Evolutionary conservation across 495 filamentous ascomycete genomes (phyloP).

Genomic region (Xylaria scruposa): DNA sequence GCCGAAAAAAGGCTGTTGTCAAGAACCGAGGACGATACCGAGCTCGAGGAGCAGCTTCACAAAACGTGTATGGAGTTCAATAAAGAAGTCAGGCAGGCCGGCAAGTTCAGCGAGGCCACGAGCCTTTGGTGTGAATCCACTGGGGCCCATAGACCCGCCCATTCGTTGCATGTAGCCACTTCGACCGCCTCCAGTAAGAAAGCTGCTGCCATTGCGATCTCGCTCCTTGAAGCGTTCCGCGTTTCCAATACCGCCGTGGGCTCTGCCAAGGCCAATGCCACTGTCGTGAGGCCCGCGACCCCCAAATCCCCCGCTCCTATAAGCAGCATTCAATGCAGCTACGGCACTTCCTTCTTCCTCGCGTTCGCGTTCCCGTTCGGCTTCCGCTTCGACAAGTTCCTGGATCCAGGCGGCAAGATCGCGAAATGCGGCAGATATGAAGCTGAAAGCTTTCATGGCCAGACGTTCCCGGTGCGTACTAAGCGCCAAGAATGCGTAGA

Average conservation of each 20-base stretch:
- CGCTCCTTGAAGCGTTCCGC: constrained; percentile 29
- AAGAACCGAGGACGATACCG: constrained; percentile 56
- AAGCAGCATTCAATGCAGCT: constrained; percentile 46
- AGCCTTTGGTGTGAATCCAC: constrained; percentile 63
- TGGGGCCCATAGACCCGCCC: constrained; percentile 45
- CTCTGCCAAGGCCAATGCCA: constrained; percentile 26
- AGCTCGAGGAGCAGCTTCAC: constrained; percentile 74
- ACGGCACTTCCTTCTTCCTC: constrained; percentile 37
- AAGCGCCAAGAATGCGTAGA: constrained; percentile 88
- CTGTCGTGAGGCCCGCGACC: constrained; percentile 17
- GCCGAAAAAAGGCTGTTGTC: constrained; percentile 21
- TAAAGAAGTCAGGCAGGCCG: constrained; percentile 85
- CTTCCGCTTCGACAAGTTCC: constrained; percentile 62
- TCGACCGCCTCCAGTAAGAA: constrained; percentile 50
- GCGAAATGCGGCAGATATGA: constrained; percentile 77
- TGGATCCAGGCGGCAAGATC: constrained; percentile 78
- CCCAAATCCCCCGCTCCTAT: constrained; percentile 40
- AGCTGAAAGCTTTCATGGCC: constrained; percentile 76
- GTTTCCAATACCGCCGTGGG: constrained; percentile 31
- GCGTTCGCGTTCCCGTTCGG: constrained; percentile 66
- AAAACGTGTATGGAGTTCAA: constrained; percentile 83
- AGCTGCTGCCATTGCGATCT: constrained; percentile 48
- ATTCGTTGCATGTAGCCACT: constrained; percentile 47
- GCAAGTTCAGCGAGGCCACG: constrained; percentile 85
- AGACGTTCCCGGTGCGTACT: constrained; percentile 71